Conservation (phyloP, 257 asterid genomes). For the Scutellaria baicalensis region DNA sequence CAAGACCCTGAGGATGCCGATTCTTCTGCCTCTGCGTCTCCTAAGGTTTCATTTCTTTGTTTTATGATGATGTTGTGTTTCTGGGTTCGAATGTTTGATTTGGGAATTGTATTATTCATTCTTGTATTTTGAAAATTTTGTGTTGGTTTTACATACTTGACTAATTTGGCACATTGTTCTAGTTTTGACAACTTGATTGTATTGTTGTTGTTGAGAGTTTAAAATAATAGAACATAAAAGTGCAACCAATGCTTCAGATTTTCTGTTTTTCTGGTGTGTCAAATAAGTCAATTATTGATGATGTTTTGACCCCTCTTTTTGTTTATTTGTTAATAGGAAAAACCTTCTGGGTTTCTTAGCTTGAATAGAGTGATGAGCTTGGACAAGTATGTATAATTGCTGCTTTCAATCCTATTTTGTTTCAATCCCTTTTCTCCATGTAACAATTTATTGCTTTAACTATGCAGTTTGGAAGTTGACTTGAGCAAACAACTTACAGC, state of each 20-base stretch:
- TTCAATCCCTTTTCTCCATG: neutral
- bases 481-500: slow-evolving; percentile 54
- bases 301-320: neutral
- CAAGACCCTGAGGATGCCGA: slow-evolving; percentile 40
- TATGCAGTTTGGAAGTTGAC: slow-evolving; percentile 68
- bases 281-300: neutral
- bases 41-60: slow-evolving; percentile 31
- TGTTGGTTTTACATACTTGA: neutral
- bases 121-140: neutral
- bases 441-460: neutral
- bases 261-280: neutral
- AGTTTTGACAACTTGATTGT: neutral
- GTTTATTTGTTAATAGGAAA: slow-evolving; percentile 39
- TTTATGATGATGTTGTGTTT: neutral
- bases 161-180: too few species aligned
- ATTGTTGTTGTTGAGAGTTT: slow-evolving; percentile 1
- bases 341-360: slow-evolving; percentile 84
- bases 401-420: neutral
- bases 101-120: neutral
- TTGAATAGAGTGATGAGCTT: slow-evolving; percentile 90
- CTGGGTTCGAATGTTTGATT: neutral
- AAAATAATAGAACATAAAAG: neutral
- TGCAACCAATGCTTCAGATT: neutral
- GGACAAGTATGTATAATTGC: slow-evolving; percentile 48
- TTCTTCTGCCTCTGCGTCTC: slow-evolving; percentile 12